These are phyloP conservation scores for Penicillium coprophilum DNA, from an alignment of 495 filamentous ascomycete species.

Conservation along the genomic window DNA sequence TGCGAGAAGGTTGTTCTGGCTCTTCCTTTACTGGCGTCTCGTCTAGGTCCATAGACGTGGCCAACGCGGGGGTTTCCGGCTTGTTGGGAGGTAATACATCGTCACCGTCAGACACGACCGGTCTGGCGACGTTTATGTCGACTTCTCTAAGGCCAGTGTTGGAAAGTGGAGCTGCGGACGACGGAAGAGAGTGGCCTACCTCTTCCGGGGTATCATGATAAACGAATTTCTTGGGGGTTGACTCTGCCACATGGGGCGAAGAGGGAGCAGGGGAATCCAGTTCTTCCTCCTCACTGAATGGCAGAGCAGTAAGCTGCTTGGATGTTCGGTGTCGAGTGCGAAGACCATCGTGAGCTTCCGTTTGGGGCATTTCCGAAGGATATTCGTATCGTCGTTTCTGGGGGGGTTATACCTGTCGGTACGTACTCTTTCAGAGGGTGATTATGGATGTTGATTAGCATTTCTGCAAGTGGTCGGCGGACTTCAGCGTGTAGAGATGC, in stretches of 20 bases:
- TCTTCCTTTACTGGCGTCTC: slow-evolving; percentile 36
- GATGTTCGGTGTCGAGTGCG: slow-evolving; percentile 56
- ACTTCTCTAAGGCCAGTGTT: slow-evolving; percentile 56
- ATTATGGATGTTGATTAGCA: slow-evolving; percentile 61
- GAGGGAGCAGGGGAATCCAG: slow-evolving; percentile 19
- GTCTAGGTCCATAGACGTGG: slow-evolving; percentile 19
- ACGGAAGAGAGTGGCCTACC: slow-evolving; percentile 41
- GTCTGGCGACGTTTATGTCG: slow-evolving; percentile 52
- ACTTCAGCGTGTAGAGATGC: slow-evolving; percentile 58
- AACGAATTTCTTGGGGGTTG: slow-evolving; percentile 43
- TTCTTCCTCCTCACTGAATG: slow-evolving; percentile 35
- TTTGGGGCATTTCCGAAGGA: slow-evolving; percentile 72
- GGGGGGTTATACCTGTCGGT: slow-evolving; percentile 85
- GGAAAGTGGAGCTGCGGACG: slow-evolving; percentile 38
- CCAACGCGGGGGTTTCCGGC: slow-evolving; percentile 19
- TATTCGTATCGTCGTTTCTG: slow-evolving; percentile 74
- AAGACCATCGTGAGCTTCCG: slow-evolving; percentile 66
- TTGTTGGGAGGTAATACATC: slow-evolving; percentile 18
- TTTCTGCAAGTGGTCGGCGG: slow-evolving; percentile 64
- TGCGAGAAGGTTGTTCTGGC: slow-evolving; percentile 50
- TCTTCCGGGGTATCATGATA: slow-evolving; percentile 47
- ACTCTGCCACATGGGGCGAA: slow-evolving; percentile 25
- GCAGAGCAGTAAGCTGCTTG: slow-evolving; percentile 37
- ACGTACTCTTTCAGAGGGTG: slow-evolving; percentile 72
- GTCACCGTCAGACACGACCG: slow-evolving; percentile 31